phyloP scores from a whole-genome alignment of 768 basidiomycete species.

The Dentipellis sp. region DNA sequence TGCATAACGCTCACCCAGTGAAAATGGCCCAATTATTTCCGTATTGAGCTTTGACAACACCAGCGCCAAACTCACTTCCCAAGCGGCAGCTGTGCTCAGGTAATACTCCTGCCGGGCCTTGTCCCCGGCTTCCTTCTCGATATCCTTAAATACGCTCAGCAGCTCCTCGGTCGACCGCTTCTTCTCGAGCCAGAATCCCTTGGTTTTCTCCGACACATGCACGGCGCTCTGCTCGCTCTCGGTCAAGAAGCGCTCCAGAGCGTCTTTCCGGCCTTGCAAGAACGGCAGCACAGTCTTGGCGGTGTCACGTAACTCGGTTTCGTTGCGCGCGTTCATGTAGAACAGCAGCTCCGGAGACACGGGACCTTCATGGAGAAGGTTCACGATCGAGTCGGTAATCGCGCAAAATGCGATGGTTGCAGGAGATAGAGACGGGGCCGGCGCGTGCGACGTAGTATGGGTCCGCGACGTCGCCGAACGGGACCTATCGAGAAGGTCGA shows the following conservation, averaged over 20 bases:
- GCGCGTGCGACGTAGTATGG: conserved; percentile 59
- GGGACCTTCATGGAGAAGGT: conserved; percentile 52
- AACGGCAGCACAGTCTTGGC: conserved; percentile 32
- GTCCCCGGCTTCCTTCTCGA: conserved; percentile 29
- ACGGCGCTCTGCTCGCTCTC: conserved; percentile 41
- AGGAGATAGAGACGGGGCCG: conserved; percentile 69
- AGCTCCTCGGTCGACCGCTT: conserved; percentile 33
- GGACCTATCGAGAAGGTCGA: conserved; percentile 78
- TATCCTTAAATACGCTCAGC: conserved; percentile 36
- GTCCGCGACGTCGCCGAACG: conserved; percentile 60
- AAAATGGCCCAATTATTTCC: conserved; percentile 55
- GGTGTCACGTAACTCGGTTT: conserved; percentile 38
- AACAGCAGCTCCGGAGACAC: conserved; percentile 56
- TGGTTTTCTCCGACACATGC: conserved; percentile 53
- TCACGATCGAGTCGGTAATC: conserved; percentile 35
- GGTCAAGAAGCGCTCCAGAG: conserved; percentile 39
- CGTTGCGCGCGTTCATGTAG: conserved; percentile 50
- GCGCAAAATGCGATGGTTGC: conserved; percentile 67
- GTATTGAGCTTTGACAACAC: conserved; percentile 40
- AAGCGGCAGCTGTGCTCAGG: conserved; percentile 36
- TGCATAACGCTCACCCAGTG: conserved; percentile 41
- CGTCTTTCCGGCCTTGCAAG: conserved; percentile 38
- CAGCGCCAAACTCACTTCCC: conserved; percentile 40
- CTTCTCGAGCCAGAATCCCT: conserved; percentile 52
- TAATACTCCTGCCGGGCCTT: conserved; percentile 45